phyloP scores from a whole-genome alignment of 768 basidiomycete species.

The Tulasnella calospora region DNA sequence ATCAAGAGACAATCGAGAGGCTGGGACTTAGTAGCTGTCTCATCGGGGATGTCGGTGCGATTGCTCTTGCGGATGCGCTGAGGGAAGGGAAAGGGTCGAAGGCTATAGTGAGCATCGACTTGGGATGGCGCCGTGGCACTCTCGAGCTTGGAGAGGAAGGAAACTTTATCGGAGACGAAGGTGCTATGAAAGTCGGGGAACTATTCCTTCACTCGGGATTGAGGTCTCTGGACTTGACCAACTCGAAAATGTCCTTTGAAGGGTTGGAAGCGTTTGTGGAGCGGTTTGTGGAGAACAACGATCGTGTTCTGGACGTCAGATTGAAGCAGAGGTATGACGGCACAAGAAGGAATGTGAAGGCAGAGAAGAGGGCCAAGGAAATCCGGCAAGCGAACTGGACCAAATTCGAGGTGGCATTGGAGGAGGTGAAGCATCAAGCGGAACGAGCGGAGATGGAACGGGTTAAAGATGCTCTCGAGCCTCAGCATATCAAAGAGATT shows the following conservation, averaged over 20 bases:
- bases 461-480: slow-evolving; percentile 26
- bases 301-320: slow-evolving; percentile 4
- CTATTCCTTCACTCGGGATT: slow-evolving; percentile 5
- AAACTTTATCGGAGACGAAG: slow-evolving; percentile 26
- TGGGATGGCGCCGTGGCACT: slow-evolving; percentile 27
- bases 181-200: slow-evolving; percentile 19
- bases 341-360: slow-evolving; percentile 22
- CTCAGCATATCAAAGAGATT: slow-evolving; percentile 27
- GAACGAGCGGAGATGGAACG: slow-evolving; percentile 9
- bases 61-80: slow-evolving; percentile 24
- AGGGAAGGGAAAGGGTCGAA: slow-evolving; percentile 11
- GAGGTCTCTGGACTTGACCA: slow-evolving; percentile 17
- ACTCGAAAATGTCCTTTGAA: slow-evolving; percentile 19
- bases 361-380: slow-evolving; percentile 24
- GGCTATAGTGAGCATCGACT: slow-evolving; percentile 18
- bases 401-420: slow-evolving; percentile 1
- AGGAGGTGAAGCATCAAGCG: neutral
- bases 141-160: slow-evolving; percentile 26
- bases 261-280: slow-evolving; percentile 17
- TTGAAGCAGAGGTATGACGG: slow-evolving; percentile 17
- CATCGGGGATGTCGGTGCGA: slow-evolving; percentile 27
- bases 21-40: slow-evolving; percentile 25
- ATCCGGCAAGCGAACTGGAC: slow-evolving; percentile 11
- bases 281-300: slow-evolving; percentile 15
- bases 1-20: slow-evolving; percentile 19